Evolutionary conservation across 768 basidiomycete genomes (phyloP).

Genomic region (Leccinellum luteum): DNA sequence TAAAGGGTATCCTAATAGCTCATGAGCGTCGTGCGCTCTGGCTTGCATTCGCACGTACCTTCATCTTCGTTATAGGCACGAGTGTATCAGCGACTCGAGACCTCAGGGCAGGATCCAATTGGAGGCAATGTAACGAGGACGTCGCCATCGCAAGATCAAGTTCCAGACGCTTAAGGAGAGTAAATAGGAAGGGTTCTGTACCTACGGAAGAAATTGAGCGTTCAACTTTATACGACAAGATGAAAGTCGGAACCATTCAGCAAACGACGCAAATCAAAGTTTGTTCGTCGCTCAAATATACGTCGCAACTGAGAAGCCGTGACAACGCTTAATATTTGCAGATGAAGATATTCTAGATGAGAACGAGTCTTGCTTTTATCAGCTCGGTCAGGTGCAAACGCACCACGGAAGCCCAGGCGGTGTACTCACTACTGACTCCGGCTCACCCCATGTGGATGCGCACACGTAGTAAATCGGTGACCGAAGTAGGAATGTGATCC

Average conservation of each 20-base stretch:
- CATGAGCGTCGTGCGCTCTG: not conserved
- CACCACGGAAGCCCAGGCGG: not conserved
- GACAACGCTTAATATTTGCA: conserved; percentile 90
- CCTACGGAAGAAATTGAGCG: conserved; percentile 43
- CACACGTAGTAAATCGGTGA: conserved; percentile 91
- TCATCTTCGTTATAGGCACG: conserved; percentile 78
- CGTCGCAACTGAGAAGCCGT: conserved; percentile 79
- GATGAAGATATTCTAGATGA: conserved; percentile 93
- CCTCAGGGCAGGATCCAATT: conserved; percentile 65
- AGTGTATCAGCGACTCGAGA: conserved; percentile 76
- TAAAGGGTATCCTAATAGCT: conserved; percentile 79
- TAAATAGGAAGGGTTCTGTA: conserved; percentile 76
- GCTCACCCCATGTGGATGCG: conserved; percentile 91
- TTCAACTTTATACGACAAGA: not conserved
- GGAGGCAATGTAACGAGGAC: conserved; percentile 78
- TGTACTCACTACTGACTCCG: conserved; percentile 85
- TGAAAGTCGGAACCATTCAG: conserved; percentile 50
- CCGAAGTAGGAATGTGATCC: conserved; percentile 84
- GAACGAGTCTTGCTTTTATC: conserved; percentile 79
- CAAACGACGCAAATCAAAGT: conserved; percentile 84
- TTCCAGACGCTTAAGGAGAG: conserved; percentile 68
- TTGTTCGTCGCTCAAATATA: conserved; percentile 86
- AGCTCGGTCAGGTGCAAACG: conserved; percentile 30
- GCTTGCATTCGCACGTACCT: conserved; percentile 42
- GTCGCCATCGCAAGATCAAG: conserved; percentile 78